A percentile compares a stretch with the other conserved stretches of the same genome.
Conservation (phyloP, 441 rosid species). For the Erodium chrysanthum region DNA sequence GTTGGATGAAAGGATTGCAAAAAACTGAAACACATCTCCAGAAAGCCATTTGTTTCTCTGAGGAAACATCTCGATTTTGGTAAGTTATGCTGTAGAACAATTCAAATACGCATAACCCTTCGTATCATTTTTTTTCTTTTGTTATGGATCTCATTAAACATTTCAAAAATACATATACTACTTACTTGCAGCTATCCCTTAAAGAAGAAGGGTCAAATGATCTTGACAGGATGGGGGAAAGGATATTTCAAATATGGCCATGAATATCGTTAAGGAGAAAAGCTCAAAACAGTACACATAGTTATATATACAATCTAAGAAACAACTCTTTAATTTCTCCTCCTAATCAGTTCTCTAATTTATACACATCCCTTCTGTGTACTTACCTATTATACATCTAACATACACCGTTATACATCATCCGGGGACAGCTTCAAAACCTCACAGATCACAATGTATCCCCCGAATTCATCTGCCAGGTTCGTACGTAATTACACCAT, state of each 20-base stretch:
- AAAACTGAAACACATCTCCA: constrained; percentile 42
- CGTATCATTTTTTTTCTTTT: too few species aligned
- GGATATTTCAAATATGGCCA: neutral
- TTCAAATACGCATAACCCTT: too few species aligned
- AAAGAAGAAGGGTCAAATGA: neutral
- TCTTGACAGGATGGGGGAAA: neutral
- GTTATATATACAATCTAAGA: too few species aligned
- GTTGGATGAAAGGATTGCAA: constrained; percentile 37
- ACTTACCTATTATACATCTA: too few species aligned
- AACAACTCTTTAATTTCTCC: too few species aligned
- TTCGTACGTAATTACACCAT: neutral
- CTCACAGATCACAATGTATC: constrained; percentile 49
- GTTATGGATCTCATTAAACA: too few species aligned
- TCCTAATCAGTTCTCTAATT: too few species aligned
- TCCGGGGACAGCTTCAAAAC: constrained; percentile 46
- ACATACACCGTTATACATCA: constrained; percentile 26
- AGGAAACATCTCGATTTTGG: constrained; percentile 24
- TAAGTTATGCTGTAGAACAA: neutral
- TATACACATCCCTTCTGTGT: too few species aligned
- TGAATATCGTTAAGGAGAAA: neutral
- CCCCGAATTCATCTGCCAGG: constrained; percentile 34
- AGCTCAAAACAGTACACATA: neutral
- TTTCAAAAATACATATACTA: too few species aligned
- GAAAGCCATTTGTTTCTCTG: constrained; percentile 59
- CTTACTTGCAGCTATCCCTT: neutral